These are phyloP conservation scores for Zea luxurians DNA, from an alignment of 176 grass and related monocot species.

Conservation along the genomic window DNA sequence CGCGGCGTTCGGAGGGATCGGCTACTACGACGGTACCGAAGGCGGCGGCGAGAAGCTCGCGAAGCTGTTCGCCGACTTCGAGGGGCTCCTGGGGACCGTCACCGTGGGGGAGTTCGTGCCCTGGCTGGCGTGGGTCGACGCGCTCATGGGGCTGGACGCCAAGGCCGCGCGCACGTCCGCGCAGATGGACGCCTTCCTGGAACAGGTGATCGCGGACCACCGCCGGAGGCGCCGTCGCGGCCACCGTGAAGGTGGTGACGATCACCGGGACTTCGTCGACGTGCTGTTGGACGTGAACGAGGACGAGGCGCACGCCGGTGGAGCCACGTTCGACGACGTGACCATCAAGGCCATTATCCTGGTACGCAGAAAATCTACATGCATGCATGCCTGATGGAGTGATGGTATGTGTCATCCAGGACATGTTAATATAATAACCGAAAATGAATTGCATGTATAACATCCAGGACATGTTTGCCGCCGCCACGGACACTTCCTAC, in stretches of 20 bases:
- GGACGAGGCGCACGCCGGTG: neutral
- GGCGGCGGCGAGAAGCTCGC: slow-evolving; percentile 22
- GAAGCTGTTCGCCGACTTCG: slow-evolving; percentile 48
- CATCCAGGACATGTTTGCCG: slow-evolving; percentile 43
- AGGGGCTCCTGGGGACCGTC: slow-evolving; percentile 37
- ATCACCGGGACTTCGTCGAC: slow-evolving; percentile 44
- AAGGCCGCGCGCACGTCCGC: slow-evolving; percentile 28
- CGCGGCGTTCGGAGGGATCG: slow-evolving; percentile 33
- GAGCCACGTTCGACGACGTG: slow-evolving; percentile 8
- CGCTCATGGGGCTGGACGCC: slow-evolving; percentile 30
- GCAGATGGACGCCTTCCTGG: slow-evolving; percentile 36
- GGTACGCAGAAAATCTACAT: neutral
- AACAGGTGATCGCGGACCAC: slow-evolving; percentile 41
- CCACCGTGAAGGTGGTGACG: neutral
- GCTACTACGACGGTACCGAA: neutral
- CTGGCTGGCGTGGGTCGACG: slow-evolving; percentile 2
- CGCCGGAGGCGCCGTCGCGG: neutral
- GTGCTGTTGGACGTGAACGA: slow-evolving; percentile 48
- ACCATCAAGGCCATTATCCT: slow-evolving; percentile 49
- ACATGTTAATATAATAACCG: slow-evolving; percentile 22
- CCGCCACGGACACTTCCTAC: slow-evolving; percentile 38
- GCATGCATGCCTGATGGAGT: too few relatives aligned
- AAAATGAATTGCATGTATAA: too few relatives aligned
- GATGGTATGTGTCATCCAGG: slow-evolving; percentile 11
- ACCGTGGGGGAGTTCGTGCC: slow-evolving; percentile 5